Base-by-base conservation (phyloP, 768 basidiomycete species). In the Lactarius indigo region DNA sequence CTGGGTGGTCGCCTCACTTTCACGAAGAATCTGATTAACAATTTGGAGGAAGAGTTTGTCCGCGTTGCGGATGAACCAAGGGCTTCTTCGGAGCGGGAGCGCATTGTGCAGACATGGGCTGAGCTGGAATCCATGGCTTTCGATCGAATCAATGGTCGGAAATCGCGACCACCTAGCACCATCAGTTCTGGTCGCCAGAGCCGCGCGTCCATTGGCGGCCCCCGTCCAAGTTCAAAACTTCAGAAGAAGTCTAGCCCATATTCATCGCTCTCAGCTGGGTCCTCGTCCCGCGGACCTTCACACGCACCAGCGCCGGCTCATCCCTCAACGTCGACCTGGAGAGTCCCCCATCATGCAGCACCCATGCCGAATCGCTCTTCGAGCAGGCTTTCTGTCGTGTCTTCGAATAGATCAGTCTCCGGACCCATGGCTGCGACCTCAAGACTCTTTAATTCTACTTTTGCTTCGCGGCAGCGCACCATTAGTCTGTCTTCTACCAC, bases 381-480 rank as follows among this genome's bases (percentile, higher is more conserved):
- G 5, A 92, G 89, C 64, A 82, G 84, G 66, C 63, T 86, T 69
- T 90, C 89, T 2, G 79, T 76, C 41, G 76, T 79, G 31, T 84
- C 87, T 2, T 78, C 82, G 5, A 79, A 74, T 61, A 84, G 92
- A 61, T 89, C 91, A 18, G 84, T 87, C 20, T 92, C 92, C 26
- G 90, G 91, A 31, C 86, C 90, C 12, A 76, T 74, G 47, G 70
- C 79, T n/a, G 77, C 82, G 23, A 73, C 79, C 26, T 71, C 77
- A 17, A 75, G 78, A 23, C 59, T 91, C 23, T 82, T 83, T 67
- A 79, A 79, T 35, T 82, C 92, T 5, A 94, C 92, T 9, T 91
- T 87, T 74, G 83, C 92, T 37, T 94, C 92, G n/a, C 85, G 92
- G 35, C 92, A 94, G 72, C 84, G 92, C 26, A 92, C 91, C 26